Base-by-base conservation (phyloP, 2,329 filamentous ascomycete species). In the Fusarium keratoplasticum region DNA sequence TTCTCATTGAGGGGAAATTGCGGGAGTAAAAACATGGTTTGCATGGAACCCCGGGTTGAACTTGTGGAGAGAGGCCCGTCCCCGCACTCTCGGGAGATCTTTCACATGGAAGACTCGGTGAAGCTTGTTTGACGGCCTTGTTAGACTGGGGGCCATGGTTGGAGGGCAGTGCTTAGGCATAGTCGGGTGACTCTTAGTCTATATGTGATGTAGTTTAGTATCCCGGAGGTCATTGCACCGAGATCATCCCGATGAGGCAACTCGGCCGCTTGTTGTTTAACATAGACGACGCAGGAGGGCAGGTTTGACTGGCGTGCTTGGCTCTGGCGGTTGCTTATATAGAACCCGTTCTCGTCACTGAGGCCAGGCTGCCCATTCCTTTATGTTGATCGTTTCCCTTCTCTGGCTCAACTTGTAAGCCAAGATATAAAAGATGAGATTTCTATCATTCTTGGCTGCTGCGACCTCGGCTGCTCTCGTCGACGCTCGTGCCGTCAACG, bases 401-500 rank as follows among this genome's bases (percentile, higher is more conserved):
- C 13, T 6, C 14, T 40, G 25, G 14, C 27, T 13, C 18, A 57
- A 6, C 27, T 38, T 18, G 14, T 20, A 62, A 16, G 27, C 9
- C 27, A 31, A 42, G 11, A 36, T 63, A 20, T 14, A 20, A 13
- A 52, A 50, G 2, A 73, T 74, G 71, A 61, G 61, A 47, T n/a
- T 42, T 11, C 25, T 36, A n/a, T 42, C 36, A 9, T 18, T 74
- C 54, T 40, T 74, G 31, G 35, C 52, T 13, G 18, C 64, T 4
- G 64, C 35, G 10, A 22, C 71, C 20, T 74, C 40, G 20, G 61
- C 47, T 10, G 36, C 60, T 13, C 44, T 69, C 14, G 61, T 55
- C 8, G 36, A 74, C 13, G 61, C 71, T n/a, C 59, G 61, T 14
- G 64, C 71, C 16, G 29, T 70, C 58, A 54, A n/a, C 11, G 57